Conservation (phyloP, 331 rosid genomes). For the Dryas integrifolia region DNA sequence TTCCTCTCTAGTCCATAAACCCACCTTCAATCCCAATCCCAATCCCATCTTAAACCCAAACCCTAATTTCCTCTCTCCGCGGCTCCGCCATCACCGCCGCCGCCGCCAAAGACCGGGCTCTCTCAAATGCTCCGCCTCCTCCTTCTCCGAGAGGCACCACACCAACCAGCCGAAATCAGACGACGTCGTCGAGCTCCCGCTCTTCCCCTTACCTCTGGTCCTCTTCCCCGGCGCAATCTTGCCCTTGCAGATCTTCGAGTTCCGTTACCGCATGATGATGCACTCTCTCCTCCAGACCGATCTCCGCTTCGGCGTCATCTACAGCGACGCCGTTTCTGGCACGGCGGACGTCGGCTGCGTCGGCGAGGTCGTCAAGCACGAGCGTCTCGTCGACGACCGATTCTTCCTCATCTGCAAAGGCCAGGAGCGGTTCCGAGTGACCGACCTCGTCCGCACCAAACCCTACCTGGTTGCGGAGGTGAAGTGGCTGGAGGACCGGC, state of each 20-base stretch:
- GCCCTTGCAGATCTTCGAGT: constrained; percentile 97
- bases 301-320: constrained; percentile 95
- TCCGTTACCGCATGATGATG: constrained; percentile 99
- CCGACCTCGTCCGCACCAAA: constrained; percentile 65
- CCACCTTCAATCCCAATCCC: constrained; percentile 49
- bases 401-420: constrained; percentile 96
- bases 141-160: constrained; percentile 82
- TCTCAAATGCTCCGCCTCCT: constrained; percentile 75
- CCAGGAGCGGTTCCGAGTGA: constrained; percentile 87
- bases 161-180: constrained; percentile 69
- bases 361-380: constrained; percentile 93
- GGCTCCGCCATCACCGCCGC: constrained; percentile 18
- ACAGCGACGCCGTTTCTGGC: constrained; percentile 71
- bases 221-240: constrained; percentile 97
- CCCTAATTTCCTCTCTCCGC: constrained; percentile 41
- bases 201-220: constrained; percentile 82
- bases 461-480: constrained; percentile 93
- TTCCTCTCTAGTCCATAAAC: constrained; percentile 47
- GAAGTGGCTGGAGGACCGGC: constrained; percentile 91
- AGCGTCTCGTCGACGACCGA: constrained; percentile 90
- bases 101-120: constrained; percentile 35
- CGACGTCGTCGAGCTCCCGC: constrained; percentile 86
- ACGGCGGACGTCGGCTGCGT: constrained; percentile 87
- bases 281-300: constrained; percentile 95
- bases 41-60: constrained; percentile 32